Conservation (phyloP, 208 protist genomes). For the Zelonia costaricensis region DNA sequence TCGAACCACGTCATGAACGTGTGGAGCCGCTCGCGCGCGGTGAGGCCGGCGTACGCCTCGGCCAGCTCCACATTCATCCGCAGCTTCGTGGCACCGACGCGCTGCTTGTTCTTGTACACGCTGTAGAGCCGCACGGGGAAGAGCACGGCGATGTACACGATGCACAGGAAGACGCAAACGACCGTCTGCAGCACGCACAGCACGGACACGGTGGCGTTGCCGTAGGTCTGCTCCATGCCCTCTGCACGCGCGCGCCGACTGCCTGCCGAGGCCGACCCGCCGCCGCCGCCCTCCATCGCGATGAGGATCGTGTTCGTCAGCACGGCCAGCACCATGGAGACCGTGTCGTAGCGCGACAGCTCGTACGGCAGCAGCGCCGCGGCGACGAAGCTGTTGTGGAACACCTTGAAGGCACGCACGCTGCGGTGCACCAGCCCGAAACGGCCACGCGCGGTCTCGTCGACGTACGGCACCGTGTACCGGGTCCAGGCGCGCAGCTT, state of each 20-base stretch:
- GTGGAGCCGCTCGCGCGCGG: constrained; percentile 34
- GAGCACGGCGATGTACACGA: constrained; percentile 47
- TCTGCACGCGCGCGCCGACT: no score
- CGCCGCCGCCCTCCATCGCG: constrained; percentile 33
- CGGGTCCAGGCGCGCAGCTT: constrained; percentile 48
- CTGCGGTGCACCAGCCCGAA: constrained; percentile 1
- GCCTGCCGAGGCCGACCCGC: no score
- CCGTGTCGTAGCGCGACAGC: constrained; percentile 52
- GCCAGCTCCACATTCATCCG: constrained; percentile 50
- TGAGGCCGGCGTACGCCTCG: constrained; percentile 57
- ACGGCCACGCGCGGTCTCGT: background rate
- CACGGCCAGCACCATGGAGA: constrained; percentile 57
- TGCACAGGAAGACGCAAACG: constrained; percentile 46
- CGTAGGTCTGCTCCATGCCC: constrained; percentile 10
- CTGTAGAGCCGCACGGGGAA: constrained; percentile 66
- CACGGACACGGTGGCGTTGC: constrained; percentile 8
- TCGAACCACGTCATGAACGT: constrained; percentile 48
- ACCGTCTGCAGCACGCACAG: constrained; percentile 58
- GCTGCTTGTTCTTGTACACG: constrained; percentile 62
- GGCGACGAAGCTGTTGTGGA: constrained; percentile 66
- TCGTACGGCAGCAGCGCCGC: constrained; percentile 45
- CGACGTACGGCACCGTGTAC: constrained; percentile 25
- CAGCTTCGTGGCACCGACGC: constrained; percentile 32
- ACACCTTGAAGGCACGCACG: constrained; percentile 13
- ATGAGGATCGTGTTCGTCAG: constrained; percentile 65